Percentiles rank a stretch among this genome's conserved stretches.
Evolutionary conservation across 169 alveolate species (phyloP).

Genomic region (Plasmodium vinckei): DNA sequence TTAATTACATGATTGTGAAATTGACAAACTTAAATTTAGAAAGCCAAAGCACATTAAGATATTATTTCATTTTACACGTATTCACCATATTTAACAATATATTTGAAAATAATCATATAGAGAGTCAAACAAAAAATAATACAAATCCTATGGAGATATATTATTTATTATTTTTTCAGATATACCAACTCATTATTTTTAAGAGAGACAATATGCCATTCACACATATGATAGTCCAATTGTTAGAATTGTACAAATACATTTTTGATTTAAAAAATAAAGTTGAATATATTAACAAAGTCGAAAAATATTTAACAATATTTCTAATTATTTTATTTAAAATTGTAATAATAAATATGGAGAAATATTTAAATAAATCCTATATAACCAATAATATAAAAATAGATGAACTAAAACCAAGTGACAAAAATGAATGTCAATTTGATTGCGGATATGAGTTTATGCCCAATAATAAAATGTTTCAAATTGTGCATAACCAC

Average conservation of each 20-base stretch:
- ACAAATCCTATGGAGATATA: background rate
- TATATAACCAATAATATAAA: too few species aligned
- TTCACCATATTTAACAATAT: slow-evolving; percentile 42
- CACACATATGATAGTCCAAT: slow-evolving; percentile 1
- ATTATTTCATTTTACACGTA: slow-evolving; percentile 28
- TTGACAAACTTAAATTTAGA: background rate
- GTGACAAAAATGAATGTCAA: too few species aligned
- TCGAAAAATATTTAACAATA: slow-evolving; percentile 28
- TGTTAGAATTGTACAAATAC: slow-evolving; percentile 37
- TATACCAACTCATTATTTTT: slow-evolving; percentile 25
- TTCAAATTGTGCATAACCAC: too few species aligned
- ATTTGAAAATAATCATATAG: slow-evolving; percentile 1
- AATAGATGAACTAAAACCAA: too few species aligned
- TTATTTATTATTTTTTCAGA: background rate
- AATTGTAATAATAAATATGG: slow-evolving; percentile 16
- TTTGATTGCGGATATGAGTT: too few species aligned
- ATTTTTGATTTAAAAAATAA: slow-evolving; percentile 9
- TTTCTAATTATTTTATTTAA: slow-evolving; percentile 24
- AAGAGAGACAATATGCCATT: slow-evolving; percentile 7
- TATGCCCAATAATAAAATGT: too few species aligned
- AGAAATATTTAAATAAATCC: background rate
- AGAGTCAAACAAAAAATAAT: background rate
- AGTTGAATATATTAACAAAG: background rate
- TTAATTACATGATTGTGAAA: too few species aligned
- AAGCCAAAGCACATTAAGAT: slow-evolving; percentile 28